Evolutionary conservation across 495 filamentous ascomycete species (phyloP), one percentile per base, ranked within the genome.

Genomic region (Lineolata rhizophorae): DNA sequence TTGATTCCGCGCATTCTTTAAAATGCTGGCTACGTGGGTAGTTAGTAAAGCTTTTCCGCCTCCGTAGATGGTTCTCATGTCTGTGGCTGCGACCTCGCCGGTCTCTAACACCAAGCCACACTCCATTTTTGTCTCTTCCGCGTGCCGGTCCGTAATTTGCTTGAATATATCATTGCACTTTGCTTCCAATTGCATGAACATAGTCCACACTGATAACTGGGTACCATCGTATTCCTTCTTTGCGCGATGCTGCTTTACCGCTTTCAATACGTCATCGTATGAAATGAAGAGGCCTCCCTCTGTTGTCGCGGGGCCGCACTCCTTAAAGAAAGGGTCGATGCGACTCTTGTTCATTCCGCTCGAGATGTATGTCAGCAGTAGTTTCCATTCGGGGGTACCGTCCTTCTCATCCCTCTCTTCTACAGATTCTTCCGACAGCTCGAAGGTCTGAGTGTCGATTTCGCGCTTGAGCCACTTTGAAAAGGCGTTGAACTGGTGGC

Each of bases 401-500:
- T 53, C 51, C 9, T 42, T 20, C 14, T 41, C 44, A 13, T 45
- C 49, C 9, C 36, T 44, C 32, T 73, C 68, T 2, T 68, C 63
- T 1, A 50, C 48, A 11, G 45, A 33, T 2, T 60, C 54, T 12
- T 48, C 46, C 0, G 50, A 47, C 3, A 56, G 52, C 5, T 57
- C 60, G 1, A 61, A 56, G 3, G 55, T 55, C 26, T 64, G 54
- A 22, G 56, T 56, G 38, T 91, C 77, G 31, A 95, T 85, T 43
- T 87, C 75, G 37, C 83, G 62, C 4, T 71, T 67, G 22, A 97
- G 61, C 87, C 85, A 97, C 32, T 60, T 58, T 0, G 77, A 79
- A 49, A 95, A 97, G 3, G 66, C 62, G 5, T 54, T 41, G 44
- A 92, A 97, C 29, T 82, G 64, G 13, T 69, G 61, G 18, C 87